Evolutionary conservation across 1,284 basidiomycete species (phyloP).

Genomic region (Bondarzewia mesenterica): DNA sequence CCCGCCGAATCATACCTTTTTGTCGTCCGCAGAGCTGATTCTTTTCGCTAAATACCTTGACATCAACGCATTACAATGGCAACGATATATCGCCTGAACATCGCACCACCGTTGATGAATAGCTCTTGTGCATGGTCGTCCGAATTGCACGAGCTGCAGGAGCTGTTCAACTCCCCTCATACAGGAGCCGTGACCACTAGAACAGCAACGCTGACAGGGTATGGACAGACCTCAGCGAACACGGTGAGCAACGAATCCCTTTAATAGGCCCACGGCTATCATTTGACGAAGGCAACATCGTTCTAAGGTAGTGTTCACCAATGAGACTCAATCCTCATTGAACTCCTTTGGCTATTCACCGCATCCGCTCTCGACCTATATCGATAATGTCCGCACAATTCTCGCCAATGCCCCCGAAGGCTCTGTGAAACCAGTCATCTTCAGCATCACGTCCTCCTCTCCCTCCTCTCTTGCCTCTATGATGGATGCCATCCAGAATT

Average conservation of each 20-base stretch:
- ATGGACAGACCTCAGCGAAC: slow-evolving; percentile 50
- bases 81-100: slow-evolving; percentile 37
- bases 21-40: background rate
- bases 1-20: no score
- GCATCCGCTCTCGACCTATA: slow-evolving; percentile 52
- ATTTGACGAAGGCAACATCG: slow-evolving; percentile 3
- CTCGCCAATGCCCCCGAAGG: slow-evolving; percentile 25
- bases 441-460: slow-evolving; percentile 62
- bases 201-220: slow-evolving; percentile 63
- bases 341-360: slow-evolving; percentile 83
- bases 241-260: slow-evolving; percentile 32
- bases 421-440: slow-evolving; percentile 58
- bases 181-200: slow-evolving; percentile 75
- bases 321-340: slow-evolving; percentile 42
- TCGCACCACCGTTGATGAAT: slow-evolving; percentile 61
- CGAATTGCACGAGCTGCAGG: slow-evolving; percentile 48
- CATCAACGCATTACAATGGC: slow-evolving; percentile 38
- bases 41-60: no score
- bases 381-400: slow-evolving; percentile 52
- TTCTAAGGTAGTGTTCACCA: slow-evolving; percentile 58
- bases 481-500: slow-evolving; percentile 46
- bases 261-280: background rate
- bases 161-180: slow-evolving; percentile 52
- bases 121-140: slow-evolving; percentile 76
- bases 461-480: slow-evolving; percentile 42